Base-by-base conservation (phyloP, 1,139 yeast genomes). In the Zhuliangozyma blackwelliae region DNA sequence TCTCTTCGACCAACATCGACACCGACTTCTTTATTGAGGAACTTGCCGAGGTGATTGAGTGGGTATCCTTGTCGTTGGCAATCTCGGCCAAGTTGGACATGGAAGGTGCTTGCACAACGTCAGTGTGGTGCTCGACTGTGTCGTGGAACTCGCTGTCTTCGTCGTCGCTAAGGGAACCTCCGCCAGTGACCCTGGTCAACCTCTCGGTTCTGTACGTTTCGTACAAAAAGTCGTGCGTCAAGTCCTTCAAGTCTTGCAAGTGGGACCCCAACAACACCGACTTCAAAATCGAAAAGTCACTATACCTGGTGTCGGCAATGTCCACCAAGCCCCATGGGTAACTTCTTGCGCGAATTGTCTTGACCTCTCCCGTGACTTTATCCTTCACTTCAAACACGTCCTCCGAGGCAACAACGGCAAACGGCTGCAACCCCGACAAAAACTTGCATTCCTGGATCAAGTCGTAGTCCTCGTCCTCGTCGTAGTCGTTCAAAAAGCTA, bases 291-390 rank as follows among this genome's bases (percentile, higher is more conserved):
- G 82, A 75, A 57, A 92, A 88, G 59, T 92, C 97, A 38, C 94
- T 82, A 49, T 82, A 77, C 39, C 77, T 77, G 16, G 95, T 81
- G 56, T 92, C 94, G 52, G 87, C 90, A 34, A 77, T 71, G 55
- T 90, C 95, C 34, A 92, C 81, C 38, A 79, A 61, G 1, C 97
- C 97, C 97, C 98, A 92, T 13, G 97, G 96, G 57, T 90, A 92
- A 57, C 80, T 77, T 58, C 98, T 77, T 7, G 88, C 96, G 45
- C 90, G 78, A 32, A 84, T 74, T 33, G 71, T 57, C 31, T 33
- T 23, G 16, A 27, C 29, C 43, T 73, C 69, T 9, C 90, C 92
- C 19, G 79, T 71, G 22, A 54, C 57, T 10, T 73, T 60, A 49
- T 82, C 89, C 34, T 52, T 57, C 32, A 68, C 57, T 48, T 77